Evolutionary conservation across 2,329 filamentous ascomycete species (phyloP).

Genomic region (Venturia oleaginea): DNA sequence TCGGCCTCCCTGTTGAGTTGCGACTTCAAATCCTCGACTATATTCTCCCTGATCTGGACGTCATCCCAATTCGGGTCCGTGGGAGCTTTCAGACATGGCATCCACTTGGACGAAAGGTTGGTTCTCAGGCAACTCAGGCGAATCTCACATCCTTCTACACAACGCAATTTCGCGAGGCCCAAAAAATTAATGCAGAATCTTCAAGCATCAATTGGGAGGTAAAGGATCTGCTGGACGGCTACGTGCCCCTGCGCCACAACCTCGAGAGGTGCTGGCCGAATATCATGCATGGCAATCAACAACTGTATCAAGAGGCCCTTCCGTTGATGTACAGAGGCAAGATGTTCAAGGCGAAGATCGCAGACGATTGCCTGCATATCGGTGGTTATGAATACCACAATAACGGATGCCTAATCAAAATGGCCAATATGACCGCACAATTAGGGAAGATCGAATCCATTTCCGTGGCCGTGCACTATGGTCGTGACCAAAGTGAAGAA

Average conservation of each 20-base stretch:
- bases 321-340: slow-evolving; percentile 5
- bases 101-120: background rate
- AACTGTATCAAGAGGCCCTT: slow-evolving; percentile 5
- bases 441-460: background rate
- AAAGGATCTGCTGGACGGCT: background rate
- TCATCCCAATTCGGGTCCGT: background rate
- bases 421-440: background rate
- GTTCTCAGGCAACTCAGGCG: background rate
- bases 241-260: slow-evolving; percentile 7
- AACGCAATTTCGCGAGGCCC: background rate
- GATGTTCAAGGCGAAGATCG: slow-evolving; percentile 7
- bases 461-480: background rate
- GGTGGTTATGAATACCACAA: background rate
- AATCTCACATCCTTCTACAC: background rate
- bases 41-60: slow-evolving; percentile 4
- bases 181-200: background rate
- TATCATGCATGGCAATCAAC: background rate
- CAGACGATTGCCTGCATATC: background rate
- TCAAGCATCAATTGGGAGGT: background rate
- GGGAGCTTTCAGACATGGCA: background rate
- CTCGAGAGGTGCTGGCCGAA: slow-evolving; percentile 1
- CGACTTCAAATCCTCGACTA: slow-evolving; percentile 10
- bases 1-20: slow-evolving; percentile 7
- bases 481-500: background rate
- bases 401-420: background rate